Base-by-base conservation (phyloP, 2,329 filamentous ascomycete species). In the Aspergillus japonicus region DNA sequence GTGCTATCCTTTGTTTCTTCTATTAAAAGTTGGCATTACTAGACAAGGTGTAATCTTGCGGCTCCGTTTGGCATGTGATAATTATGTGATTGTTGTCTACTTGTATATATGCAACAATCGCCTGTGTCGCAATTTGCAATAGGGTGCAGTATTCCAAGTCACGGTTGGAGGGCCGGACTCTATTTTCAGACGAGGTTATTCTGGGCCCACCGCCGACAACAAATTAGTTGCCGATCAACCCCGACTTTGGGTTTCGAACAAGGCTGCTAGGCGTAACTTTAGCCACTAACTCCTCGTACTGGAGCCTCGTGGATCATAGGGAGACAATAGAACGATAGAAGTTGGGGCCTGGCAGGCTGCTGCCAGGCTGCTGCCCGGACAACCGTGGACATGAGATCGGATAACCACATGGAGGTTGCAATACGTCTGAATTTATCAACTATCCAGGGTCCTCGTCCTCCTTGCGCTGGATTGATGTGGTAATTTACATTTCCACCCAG, bases 51-150 rank as follows among this genome's bases (percentile, higher is more conserved):
- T 52, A 42, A 56, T 47, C 57, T 80, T 64, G 59, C 56, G 77
- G 0, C 78, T 75, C 59, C 35, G 77, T 73, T 10, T 73, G 51
- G 76, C 77, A 60, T 75, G 72, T 54, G 73, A 74, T 23, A 73
- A 76, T 51, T 56, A 47, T 52, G 48, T 35, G 26, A 50, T 31
- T 65, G 50, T 49, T 56, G 39, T 44, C 39, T 44, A 44, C 39
- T 19, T 44, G 39, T 44, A 44, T 44, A 44, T 44, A 44, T 19
- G 16, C 39, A 44, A 16, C 16, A 16, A 44, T 44, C 39, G 39
- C 16, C 39, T n/a, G 39, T 6, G 16, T 19, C 39, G 14, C 39
- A 44, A 16, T 2, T 19, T 29, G 4, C 16, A n/a, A 35, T 6
- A 5, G 29, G 50, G 29, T 23, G 23, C 23, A 23, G 23, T 1